These are phyloP conservation scores for Suillus paluster DNA, from an alignment of 768 basidiomycete species.

Conservation along the genomic window DNA sequence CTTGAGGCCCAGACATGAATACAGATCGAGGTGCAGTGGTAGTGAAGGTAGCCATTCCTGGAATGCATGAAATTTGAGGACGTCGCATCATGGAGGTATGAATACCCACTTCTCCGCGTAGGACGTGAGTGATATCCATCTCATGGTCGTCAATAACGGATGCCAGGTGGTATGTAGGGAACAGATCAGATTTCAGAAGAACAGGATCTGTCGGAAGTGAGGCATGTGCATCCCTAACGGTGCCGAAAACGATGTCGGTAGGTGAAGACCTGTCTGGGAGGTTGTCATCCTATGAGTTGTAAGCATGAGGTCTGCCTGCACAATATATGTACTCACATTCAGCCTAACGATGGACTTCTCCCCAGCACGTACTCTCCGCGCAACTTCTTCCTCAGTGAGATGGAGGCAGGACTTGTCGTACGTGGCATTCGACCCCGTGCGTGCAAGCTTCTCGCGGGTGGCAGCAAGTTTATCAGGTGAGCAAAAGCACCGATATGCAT, in stretches of 20 bases:
- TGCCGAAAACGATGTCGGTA: slow-evolving; percentile 77
- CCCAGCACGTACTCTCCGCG: slow-evolving; percentile 70
- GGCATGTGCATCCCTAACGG: slow-evolving; percentile 71
- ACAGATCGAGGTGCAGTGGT: slow-evolving; percentile 89
- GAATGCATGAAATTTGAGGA: not conserved
- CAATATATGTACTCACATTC: slow-evolving; percentile 60
- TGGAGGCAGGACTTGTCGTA: slow-evolving; percentile 92
- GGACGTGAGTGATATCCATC: slow-evolving; percentile 95
- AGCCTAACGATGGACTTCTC: slow-evolving; percentile 85
- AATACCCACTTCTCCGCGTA: slow-evolving; percentile 82
- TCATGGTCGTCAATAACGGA: slow-evolving; percentile 94
- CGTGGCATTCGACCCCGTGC: slow-evolving; percentile 72
- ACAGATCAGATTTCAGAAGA: slow-evolving; percentile 88
- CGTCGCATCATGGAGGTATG: not conserved
- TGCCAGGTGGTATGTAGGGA: slow-evolving; percentile 96
- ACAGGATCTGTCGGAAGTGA: slow-evolving; percentile 90
- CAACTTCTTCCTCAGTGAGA: slow-evolving; percentile 85
- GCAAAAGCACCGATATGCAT: slow-evolving; percentile 97
- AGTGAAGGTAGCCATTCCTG: slow-evolving; percentile 98
- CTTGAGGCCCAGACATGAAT: slow-evolving; percentile 70
- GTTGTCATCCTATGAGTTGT: slow-evolving; percentile 53
- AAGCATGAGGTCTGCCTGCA: slow-evolving; percentile 6
- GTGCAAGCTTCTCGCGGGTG: slow-evolving; percentile 71
- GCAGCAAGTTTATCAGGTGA: slow-evolving; percentile 67
- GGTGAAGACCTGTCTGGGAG: slow-evolving; percentile 55